These are phyloP conservation scores for Blechomonas ayalai DNA, from an alignment of 208 protist genomes.

Conservation along the genomic window DNA sequence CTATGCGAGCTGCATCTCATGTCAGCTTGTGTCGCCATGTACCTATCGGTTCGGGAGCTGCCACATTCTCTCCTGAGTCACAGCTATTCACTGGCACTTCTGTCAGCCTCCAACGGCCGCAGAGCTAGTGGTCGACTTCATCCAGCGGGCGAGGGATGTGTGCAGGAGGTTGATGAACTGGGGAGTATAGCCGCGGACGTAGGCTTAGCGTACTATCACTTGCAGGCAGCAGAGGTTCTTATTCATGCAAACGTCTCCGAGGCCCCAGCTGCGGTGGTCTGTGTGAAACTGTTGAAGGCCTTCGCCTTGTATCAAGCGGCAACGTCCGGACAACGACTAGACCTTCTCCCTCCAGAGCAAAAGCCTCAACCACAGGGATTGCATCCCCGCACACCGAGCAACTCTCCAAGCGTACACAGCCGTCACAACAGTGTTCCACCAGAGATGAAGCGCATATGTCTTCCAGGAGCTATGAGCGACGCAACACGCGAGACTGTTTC, in stretches of 20 bases:
- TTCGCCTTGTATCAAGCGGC: constrained; percentile 36
- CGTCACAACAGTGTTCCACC: too few species aligned
- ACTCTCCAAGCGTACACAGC: too few species aligned
- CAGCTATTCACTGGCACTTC: neutral
- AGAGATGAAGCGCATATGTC: too few species aligned
- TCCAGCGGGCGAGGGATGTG: neutral
- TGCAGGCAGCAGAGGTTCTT: constrained; percentile 31
- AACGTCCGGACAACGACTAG: constrained; percentile 1
- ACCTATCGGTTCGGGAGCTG: constrained; percentile 31
- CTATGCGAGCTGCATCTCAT: constrained; percentile 37
- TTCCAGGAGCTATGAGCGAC: too few species aligned
- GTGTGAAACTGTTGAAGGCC: constrained; percentile 44
- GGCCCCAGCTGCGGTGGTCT: constrained; percentile 6
- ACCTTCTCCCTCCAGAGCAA: too few species aligned
- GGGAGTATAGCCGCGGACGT: constrained; percentile 32
- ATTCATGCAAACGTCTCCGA: neutral
- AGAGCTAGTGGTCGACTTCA: neutral
- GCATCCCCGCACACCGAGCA: too few species aligned
- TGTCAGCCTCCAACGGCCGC: constrained; percentile 1
- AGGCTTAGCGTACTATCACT: constrained; percentile 50
- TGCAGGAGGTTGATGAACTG: constrained; percentile 13
- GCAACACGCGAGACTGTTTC: too few species aligned
- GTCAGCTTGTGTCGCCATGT: constrained; percentile 25
- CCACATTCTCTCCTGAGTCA: neutral
- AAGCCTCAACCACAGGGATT: too few species aligned